These are phyloP conservation scores for Tetrahymena malaccensis DNA, from an alignment of 73 alveolate species.

Conservation along the genomic window DNA sequence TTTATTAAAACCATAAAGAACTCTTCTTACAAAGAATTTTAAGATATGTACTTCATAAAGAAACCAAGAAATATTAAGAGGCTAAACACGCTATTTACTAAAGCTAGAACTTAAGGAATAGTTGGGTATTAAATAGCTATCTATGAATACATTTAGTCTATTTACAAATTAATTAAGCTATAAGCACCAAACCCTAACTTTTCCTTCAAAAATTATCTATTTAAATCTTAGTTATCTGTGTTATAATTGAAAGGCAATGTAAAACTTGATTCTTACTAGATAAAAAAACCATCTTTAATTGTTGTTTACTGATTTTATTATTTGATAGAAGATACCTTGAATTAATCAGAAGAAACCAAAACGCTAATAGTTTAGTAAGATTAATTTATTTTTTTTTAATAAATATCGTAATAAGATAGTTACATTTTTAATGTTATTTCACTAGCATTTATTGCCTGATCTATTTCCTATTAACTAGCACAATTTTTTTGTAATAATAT, in stretches of 20 bases:
- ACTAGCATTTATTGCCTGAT: not conserved
- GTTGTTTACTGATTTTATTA: not conserved
- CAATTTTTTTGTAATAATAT: not conserved
- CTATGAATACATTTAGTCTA: not conserved
- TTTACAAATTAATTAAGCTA: not conserved
- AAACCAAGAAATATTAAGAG: not conserved
- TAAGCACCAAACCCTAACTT: not conserved
- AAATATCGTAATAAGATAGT: not conserved
- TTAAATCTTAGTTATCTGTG: not conserved
- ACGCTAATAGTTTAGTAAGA: not conserved
- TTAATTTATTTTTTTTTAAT: no score
- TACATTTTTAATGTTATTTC: no score
- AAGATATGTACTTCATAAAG: not conserved
- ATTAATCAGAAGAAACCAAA: not conserved
- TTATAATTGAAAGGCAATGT: not conserved
- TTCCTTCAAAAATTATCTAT: not conserved
- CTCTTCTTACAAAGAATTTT: not conserved
- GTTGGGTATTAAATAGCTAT: not conserved
- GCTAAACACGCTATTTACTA: not conserved
- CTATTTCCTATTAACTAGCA: not conserved
- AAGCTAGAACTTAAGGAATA: not conserved
- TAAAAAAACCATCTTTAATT: not conserved
- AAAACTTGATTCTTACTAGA: not conserved
- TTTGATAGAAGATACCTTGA: not conserved
- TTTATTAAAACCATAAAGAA: no score